Evolutionary conservation across 306 rosid genomes (phyloP), one percentile per base, ranked within the genome.

Genomic region (Aeschynomene evenia): DNA sequence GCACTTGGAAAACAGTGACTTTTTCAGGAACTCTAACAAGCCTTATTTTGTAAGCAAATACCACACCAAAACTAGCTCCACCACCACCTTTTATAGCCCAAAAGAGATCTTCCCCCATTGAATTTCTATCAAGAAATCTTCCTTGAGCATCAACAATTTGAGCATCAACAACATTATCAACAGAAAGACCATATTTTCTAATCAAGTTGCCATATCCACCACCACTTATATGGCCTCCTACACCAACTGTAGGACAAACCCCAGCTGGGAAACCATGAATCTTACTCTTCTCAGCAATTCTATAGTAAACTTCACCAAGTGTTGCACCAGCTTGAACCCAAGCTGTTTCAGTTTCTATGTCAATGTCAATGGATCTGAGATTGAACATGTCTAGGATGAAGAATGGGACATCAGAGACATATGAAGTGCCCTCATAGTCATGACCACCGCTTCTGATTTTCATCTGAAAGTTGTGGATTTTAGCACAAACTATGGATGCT

Each of bases 21-120:
- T 8, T 75, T 24, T 79, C 80, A 0, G 91, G 88, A 34, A 86
- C 88, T 39, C 2, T 59, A 63, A 86, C 88, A 5, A 79, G 21
- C 16, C 55, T 75, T 33, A 86, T 39, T 63, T 40, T 86, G 77
- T 83, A 86, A 0, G 91, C 70, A 46, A 83, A 18, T 2, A 83
- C 56, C 4, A 86, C 91, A 2, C 84, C 86, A 31, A 81, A 86
- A 54, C 82, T 86, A 7, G 79, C 81, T 14, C 84, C 91, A 13
- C 88, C 88, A 2, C 86, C 88, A 12, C 91, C 91, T 65, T 3
- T 60, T 4, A 81, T 62, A 8, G 91, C 91, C 91, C 88, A 86
- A 33, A 86, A 86, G 16, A 86, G 65, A 76, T 86, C 88, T 53
- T 86, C 91, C 0, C 84, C 88, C 91, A 86, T 83, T 0, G 78